Conservation (phyloP, 192 early-diverging fungal genomes). For the Coemansia sp. region DNA sequence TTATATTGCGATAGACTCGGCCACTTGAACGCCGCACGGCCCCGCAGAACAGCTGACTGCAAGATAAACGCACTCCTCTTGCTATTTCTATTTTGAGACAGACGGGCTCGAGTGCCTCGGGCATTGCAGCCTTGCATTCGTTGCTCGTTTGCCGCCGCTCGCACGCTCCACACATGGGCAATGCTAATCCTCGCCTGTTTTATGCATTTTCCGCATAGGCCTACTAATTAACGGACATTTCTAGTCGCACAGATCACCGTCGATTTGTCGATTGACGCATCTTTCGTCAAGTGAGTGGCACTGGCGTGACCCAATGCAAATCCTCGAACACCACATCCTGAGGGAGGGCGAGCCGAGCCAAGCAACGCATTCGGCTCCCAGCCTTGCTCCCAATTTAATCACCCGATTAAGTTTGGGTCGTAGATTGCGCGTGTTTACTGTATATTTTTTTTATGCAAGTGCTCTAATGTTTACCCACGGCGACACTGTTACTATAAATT, state of each 20-base stretch:
- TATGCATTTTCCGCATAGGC: not conserved
- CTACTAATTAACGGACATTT: not conserved
- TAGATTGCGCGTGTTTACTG: too few relatives aligned
- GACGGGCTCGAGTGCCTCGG: not conserved
- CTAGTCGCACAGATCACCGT: not conserved
- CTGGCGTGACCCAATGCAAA: not conserved
- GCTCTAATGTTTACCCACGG: not conserved
- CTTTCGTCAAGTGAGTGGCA: not conserved
- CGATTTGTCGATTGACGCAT: not conserved
- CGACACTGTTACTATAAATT: not conserved
- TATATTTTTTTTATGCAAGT: too few relatives aligned
- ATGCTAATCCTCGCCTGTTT: not conserved
- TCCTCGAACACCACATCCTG: not conserved
- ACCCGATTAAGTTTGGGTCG: too few relatives aligned
- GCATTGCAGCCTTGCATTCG: not conserved
- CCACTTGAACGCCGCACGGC: not conserved
- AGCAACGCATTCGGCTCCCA: not conserved
- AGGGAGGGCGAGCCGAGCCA: not conserved
- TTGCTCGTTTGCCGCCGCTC: not conserved
- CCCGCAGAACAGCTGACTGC: not conserved
- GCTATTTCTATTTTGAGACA: not conserved
- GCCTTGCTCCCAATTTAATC: too few relatives aligned
- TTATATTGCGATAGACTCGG: not conserved
- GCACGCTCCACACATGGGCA: not conserved
- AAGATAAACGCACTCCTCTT: not conserved